Base-by-base conservation (phyloP, 306 rosid species). In the Acacia crassicarpa region DNA sequence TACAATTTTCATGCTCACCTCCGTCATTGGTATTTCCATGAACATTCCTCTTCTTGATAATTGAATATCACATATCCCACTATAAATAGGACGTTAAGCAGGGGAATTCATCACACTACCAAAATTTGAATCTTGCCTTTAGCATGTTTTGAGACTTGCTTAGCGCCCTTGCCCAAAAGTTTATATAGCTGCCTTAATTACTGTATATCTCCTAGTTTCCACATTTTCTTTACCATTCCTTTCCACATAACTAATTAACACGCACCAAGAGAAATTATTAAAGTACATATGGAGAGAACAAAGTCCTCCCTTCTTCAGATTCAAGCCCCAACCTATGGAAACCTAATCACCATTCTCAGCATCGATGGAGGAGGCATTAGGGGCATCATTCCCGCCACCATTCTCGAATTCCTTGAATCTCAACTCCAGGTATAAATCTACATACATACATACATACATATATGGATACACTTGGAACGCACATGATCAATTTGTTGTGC, bases 381-480 rank as follows among this genome's bases (percentile, higher is more conserved):
- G 68, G 68, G 68, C n/a, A 63, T 63, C 68, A 63, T 63, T 6
- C 68, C 68, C 8, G 68, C 68, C 19, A 63, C 68, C 68, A 63
- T 63, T 30, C 40, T 63, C 38, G n/a, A 63, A 63, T 63, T 63
- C 68, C 68, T 63, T 16, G 68, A 63, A 63, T 63, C 68, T 63
- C 68, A 63, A 14, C 68, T 63, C 67, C 38, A 62, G 67, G 67
- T 59, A 59, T 23, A 59, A 59, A 59, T 59, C 66, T 23, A 51
- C 53, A 14, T 7, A 16, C 22, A 9, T 4, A n/a, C 45, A 43
- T 41, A 4, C 33, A 32, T 32, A 32, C 3, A 33, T 33, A 8
- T 7, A 44, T 2, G 2, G 30, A 22, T 58, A 2, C 30, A 22
- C 25, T 19, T 22, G 33, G 66, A 4, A 62, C 38, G 66, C 14